Percentiles rank a stretch among this genome's conserved stretches.
phyloP scores from a whole-genome alignment of 305 asterid genomes.

The Fraxinus paxiana region DNA sequence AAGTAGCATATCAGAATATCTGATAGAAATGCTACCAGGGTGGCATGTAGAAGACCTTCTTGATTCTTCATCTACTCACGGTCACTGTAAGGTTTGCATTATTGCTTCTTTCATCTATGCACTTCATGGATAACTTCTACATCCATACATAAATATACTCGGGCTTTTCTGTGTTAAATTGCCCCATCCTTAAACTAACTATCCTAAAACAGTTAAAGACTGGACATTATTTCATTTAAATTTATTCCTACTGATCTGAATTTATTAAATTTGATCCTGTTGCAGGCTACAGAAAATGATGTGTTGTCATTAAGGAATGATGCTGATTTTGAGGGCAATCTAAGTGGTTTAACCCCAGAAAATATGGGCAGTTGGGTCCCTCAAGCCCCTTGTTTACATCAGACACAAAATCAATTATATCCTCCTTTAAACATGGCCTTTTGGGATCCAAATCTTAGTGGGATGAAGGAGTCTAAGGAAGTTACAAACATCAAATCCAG shows the following conservation, averaged over 20 bases:
- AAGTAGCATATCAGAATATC: constrained; percentile 70
- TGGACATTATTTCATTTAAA: not conserved
- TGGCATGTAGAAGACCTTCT: constrained; percentile 87
- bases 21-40: constrained; percentile 71
- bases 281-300: constrained; percentile 48
- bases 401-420: constrained; percentile 30
- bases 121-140: not conserved
- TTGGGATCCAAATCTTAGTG: constrained; percentile 36
- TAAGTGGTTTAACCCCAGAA: constrained; percentile 36
- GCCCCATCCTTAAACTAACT: not conserved
- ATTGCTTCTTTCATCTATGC: not conserved
- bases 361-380: constrained; percentile 66
- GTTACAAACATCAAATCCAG: constrained; percentile 27
- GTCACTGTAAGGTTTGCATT: constrained; percentile 59
- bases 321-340: constrained; percentile 26
- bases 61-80: constrained; percentile 44
- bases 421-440: constrained; percentile 34
- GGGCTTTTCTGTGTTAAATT: not conserved
- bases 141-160: not conserved
- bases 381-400: constrained; percentile 32
- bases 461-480: constrained; percentile 35
- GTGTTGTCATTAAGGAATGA: constrained; percentile 51
- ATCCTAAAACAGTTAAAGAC: not conserved
- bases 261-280: not conserved
- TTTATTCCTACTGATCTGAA: not conserved